phyloP scores from a whole-genome alignment of 108 stramenopile species.

The Schizochytrium sp. region DNA sequence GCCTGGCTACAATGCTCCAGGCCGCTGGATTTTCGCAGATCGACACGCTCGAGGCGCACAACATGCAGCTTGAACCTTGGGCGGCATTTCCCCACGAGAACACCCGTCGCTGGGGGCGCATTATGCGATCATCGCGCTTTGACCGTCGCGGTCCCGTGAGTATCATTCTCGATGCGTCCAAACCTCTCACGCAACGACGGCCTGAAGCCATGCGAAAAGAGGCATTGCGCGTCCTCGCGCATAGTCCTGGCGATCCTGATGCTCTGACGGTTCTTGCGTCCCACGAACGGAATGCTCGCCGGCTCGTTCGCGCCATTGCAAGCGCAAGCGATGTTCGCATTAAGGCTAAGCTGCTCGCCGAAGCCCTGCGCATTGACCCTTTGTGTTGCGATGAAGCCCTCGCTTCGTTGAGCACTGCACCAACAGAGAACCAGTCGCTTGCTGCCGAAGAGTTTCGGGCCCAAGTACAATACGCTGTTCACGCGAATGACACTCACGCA shows the following conservation, averaged over 20 bases:
- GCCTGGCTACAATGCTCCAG: constrained; percentile 11
- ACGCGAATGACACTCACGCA: too few species aligned
- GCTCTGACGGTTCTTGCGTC: too few species aligned
- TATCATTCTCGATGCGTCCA: constrained; percentile 27
- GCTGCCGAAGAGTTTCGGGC: too few species aligned
- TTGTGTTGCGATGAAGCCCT: too few species aligned
- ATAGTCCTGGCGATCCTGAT: not conserved
- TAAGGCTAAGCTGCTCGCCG: too few species aligned
- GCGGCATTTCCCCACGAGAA: not conserved
- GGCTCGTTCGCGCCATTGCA: too few species aligned
- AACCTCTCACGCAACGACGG: not conserved
- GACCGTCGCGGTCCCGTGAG: constrained; percentile 30
- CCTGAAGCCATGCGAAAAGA: not conserved
- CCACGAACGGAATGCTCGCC: too few species aligned
- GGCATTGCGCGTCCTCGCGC: not conserved
- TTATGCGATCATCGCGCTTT: constrained; percentile 16
- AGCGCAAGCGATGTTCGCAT: too few species aligned
- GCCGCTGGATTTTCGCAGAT: constrained; percentile 7
- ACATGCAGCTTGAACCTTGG: not conserved
- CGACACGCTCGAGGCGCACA: not conserved
- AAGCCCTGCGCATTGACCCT: too few species aligned
- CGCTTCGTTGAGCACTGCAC: too few species aligned
- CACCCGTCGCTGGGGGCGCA: constrained; percentile 10
- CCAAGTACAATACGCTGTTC: too few species aligned
- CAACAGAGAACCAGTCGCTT: too few species aligned